Evolutionary conservation across 2,329 filamentous ascomycete species (phyloP).

Genomic region (Pseudocercospora crystallina): DNA sequence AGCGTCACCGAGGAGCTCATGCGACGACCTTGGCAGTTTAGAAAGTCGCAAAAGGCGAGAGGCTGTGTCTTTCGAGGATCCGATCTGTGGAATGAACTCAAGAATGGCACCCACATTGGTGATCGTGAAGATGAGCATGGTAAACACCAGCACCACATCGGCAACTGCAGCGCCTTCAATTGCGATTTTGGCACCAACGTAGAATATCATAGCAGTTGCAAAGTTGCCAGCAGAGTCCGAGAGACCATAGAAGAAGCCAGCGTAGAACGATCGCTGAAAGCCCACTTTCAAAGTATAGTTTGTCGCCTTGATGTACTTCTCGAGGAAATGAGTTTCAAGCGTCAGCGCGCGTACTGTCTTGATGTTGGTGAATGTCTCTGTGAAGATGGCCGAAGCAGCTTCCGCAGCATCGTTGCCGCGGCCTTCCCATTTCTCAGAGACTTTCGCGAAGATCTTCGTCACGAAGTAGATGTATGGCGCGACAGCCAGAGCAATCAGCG

Average conservation of each 20-base stretch:
- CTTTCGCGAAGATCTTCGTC: conserved; percentile 63
- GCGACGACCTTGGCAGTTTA: conserved; percentile 57
- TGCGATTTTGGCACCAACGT: conserved; percentile 71
- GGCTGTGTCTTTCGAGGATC: conserved; percentile 70
- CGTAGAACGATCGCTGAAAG: conserved; percentile 63
- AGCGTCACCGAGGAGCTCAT: conserved; percentile 57
- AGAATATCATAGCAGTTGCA: conserved; percentile 77
- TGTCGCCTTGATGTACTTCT: conserved; percentile 59
- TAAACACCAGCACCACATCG: conserved; percentile 71
- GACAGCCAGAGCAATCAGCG: conserved; percentile 70
- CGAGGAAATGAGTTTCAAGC: conserved; percentile 68
- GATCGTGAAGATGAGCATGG: conserved; percentile 80
- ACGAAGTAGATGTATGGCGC: conserved; percentile 66
- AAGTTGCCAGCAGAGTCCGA: conserved; percentile 71
- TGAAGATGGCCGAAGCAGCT: conserved; percentile 61
- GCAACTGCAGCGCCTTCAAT: conserved; percentile 53
- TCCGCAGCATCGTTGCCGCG: conserved; percentile 64
- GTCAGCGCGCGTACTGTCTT: conserved; percentile 74
- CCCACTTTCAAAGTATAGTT: conserved; percentile 60
- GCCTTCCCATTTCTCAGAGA: conserved; percentile 71
- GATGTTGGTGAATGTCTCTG: conserved; percentile 76
- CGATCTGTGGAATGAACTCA: conserved; percentile 76
- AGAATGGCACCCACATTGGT: conserved; percentile 70
- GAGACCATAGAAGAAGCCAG: conserved; percentile 73
- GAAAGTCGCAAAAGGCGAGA: conserved; percentile 70